Conservation (phyloP, 1,284 basidiomycete genomes). For the Ceratobasidium sp. region DNA sequence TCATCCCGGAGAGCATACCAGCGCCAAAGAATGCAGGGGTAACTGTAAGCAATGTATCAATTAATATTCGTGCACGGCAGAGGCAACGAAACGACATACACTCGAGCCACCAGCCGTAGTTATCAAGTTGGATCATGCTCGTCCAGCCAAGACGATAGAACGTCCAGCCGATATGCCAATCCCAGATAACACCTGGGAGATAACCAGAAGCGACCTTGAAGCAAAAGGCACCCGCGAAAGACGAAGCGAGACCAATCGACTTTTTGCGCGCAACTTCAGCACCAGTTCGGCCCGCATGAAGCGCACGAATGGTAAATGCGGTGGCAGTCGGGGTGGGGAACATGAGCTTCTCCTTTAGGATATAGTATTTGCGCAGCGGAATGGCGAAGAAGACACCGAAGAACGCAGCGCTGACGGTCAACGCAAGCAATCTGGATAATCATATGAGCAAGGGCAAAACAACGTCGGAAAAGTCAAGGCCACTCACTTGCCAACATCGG, state of each 20-base stretch:
- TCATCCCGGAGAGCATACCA: constrained; percentile 71
- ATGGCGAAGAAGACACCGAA: constrained; percentile 72
- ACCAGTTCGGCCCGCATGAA: constrained; percentile 62
- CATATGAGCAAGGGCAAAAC: neutral
- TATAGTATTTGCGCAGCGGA: constrained; percentile 69
- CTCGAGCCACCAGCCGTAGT: constrained; percentile 63
- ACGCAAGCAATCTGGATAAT: constrained; percentile 57
- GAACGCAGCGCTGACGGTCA: constrained; percentile 65
- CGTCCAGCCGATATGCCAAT: constrained; percentile 71
- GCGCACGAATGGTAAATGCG: constrained; percentile 69
- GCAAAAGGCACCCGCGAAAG: constrained; percentile 60
- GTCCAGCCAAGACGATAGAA: constrained; percentile 68
- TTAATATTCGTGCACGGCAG: constrained; percentile 9
- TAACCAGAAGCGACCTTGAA: constrained; percentile 67
- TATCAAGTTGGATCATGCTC: constrained; percentile 65
- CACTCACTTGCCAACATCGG: constrained; percentile 56
- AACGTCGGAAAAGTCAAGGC: neutral
- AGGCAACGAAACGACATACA: constrained; percentile 48
- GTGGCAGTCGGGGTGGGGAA: constrained; percentile 76
- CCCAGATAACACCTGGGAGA: constrained; percentile 64
- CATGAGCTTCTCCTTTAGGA: constrained; percentile 70
- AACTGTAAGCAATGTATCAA: constrained; percentile 49
- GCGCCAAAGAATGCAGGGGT: constrained; percentile 74
- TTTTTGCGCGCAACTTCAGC: constrained; percentile 65
- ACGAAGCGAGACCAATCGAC: constrained; percentile 59